phyloP scores from a whole-genome alignment of 164 flowering plant genomes.

The Pachysandra terminalis region DNA sequence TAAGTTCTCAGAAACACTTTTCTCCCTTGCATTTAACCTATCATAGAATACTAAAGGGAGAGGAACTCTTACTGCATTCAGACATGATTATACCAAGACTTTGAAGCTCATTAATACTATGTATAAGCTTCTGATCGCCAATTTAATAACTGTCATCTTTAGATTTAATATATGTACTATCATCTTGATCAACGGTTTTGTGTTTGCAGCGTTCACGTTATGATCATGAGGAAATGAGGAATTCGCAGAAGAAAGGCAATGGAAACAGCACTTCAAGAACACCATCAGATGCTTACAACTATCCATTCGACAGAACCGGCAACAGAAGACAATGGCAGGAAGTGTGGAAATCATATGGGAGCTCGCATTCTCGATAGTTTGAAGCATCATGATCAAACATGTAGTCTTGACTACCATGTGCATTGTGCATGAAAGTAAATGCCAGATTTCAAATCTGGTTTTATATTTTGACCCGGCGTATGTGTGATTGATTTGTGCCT shows the following conservation, averaged over 20 bases:
- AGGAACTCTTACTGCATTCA: not conserved
- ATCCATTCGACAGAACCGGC: constrained; percentile 32
- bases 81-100: not conserved
- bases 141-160: not conserved
- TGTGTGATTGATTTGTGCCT: not conserved
- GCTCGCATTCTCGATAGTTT: constrained; percentile 34
- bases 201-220: constrained; percentile 61
- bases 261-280: constrained; percentile 24
- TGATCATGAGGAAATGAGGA: constrained; percentile 66
- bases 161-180: not conserved
- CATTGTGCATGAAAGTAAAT: not conserved
- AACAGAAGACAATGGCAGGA: constrained; percentile 42
- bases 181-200: not conserved
- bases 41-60: not conserved
- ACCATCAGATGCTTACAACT: constrained; percentile 27
- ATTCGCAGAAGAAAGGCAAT: constrained; percentile 27
- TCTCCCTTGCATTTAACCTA: not conserved
- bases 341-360: constrained; percentile 30
- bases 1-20: not conserved
- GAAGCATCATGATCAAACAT: constrained; percentile 7
- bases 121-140: not conserved
- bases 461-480: not conserved
- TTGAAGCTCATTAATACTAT: not conserved
- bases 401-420: constrained; percentile 1
- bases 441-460: not conserved